phyloP scores from a whole-genome alignment of 1,284 basidiomycete species.

The Moniliella sp. region DNA sequence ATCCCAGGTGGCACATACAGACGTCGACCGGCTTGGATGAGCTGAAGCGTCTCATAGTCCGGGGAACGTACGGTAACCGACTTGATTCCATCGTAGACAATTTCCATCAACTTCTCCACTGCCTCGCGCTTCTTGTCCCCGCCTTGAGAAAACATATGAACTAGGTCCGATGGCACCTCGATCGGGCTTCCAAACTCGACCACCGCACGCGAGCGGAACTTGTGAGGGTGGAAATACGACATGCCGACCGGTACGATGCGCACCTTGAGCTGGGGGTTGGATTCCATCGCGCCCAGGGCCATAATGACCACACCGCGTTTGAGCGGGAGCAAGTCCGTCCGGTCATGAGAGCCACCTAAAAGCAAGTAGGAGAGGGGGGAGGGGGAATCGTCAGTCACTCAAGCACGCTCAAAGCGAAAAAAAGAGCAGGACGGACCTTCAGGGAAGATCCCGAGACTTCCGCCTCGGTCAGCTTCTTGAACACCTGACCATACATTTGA shows the following conservation, averaged over 20 bases:
- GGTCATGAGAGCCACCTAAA: slow-evolving; percentile 31
- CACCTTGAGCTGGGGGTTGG: slow-evolving; percentile 24
- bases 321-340: slow-evolving; percentile 31
- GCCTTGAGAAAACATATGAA: slow-evolving; percentile 74
- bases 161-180: slow-evolving; percentile 62
- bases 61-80: slow-evolving; percentile 87
- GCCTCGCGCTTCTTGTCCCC: slow-evolving; percentile 74
- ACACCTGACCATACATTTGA: slow-evolving; percentile 84
- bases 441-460: slow-evolving; percentile 70
- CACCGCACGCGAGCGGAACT: slow-evolving; percentile 41
- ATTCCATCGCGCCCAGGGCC: slow-evolving; percentile 33
- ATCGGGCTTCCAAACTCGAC: slow-evolving; percentile 85
- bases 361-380: slow-evolving; percentile 34
- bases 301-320: slow-evolving; percentile 34
- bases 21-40: slow-evolving; percentile 82
- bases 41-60: slow-evolving; percentile 95
- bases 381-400: no score
- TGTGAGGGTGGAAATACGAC: slow-evolving; percentile 34
- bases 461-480: slow-evolving; percentile 62
- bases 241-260: slow-evolving; percentile 32
- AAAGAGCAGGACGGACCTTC: slow-evolving; percentile 46
- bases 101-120: slow-evolving; percentile 65
- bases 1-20: slow-evolving; percentile 78
- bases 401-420: no score
- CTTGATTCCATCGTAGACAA: slow-evolving; percentile 86